Base-by-base conservation (phyloP, 257 asterid genomes). In the Plantago elongata region DNA sequence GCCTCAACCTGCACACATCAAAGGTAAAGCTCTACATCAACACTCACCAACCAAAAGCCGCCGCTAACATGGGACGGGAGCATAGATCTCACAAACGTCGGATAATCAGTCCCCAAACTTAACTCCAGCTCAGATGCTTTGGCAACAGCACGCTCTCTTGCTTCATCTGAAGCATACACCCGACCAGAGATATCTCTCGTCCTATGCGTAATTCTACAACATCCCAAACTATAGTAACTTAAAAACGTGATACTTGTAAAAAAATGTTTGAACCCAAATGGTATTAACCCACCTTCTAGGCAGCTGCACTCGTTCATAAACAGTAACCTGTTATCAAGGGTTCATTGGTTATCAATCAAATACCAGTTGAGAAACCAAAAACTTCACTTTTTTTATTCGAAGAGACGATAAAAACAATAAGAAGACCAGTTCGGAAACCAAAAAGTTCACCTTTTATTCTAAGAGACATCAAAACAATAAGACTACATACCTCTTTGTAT, bases 41-140 rank as follows among this genome's bases (percentile, higher is more conserved):
- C 29, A 11, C 80, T 78, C 60, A 92, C 99, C 95, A 92, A 86
- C 97, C 99, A 92, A 72, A 89, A 92, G 8, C 99, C 95, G 45
- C 99, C 97, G 63, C 93, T 84, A 30, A 92, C 99, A 69, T 92
- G 97, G 54, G 99, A 92, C 14, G 86, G 99, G 45, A 89, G 95
- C 97, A 92, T 89, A 34, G 97, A 66, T 60, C 76, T 83, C 49
- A 84, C 83, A 54, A 92, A 86, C 0, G 77, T 29, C 5, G 90
- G 95, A 47, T 70, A 52, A 13, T 67, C 79, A 30, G 81, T 60
- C 27, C 81, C 93, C 30, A 92, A 72, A 61, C 60, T 69, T 29
- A 81, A 69, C 67, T 86, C 91, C 29, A 76, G 46, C 48, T 83
- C 81, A 76, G 84, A 83, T 2, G 97, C 99, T 78, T 74, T 87